Evolutionary conservation across 1,139 yeast species (phyloP).

Genomic region (Insectozyma bohioensis): DNA sequence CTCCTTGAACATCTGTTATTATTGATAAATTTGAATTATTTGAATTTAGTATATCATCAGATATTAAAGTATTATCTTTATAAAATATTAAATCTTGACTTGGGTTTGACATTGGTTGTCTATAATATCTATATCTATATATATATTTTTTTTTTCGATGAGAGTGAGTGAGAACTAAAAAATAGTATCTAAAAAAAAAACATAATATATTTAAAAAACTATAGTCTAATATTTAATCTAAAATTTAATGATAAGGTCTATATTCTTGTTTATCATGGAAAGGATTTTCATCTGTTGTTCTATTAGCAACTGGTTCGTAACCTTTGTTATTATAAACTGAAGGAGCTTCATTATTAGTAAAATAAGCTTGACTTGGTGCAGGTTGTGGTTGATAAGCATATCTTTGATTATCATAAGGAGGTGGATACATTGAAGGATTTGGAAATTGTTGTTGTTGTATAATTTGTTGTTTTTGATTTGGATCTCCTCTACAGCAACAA

Average conservation of each 20-base stretch:
- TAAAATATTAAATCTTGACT: constrained; percentile 61
- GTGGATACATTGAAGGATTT: constrained; percentile 42
- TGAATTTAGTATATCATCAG: constrained; percentile 23
- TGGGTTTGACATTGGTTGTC: no score
- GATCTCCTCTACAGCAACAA: constrained; percentile 29
- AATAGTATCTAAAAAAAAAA: no score
- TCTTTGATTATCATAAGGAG: constrained; percentile 17
- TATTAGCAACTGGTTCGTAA: constrained; percentile 12
- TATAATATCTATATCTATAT: no score
- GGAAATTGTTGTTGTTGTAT: constrained; percentile 19
- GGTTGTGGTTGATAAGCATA: constrained; percentile 16
- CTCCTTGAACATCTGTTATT: constrained; percentile 59
- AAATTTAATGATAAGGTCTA: constrained; percentile 5
- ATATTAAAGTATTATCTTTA: constrained; percentile 51
- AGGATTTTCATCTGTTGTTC: constrained; percentile 15
- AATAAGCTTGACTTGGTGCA: constrained; percentile 13
- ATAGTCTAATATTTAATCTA: no score
- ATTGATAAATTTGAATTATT: constrained; percentile 33
- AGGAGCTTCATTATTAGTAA: constrained; percentile 9
- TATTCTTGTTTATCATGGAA: constrained; percentile 11
- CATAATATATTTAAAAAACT: no score
- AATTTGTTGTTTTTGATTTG: constrained; percentile 7
- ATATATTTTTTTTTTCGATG: no score
- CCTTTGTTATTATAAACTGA: constrained; percentile 11
- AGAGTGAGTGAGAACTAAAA: no score